Conservation (phyloP, 164 flowering plant species). For the Aristolochia fimbriata region DNA sequence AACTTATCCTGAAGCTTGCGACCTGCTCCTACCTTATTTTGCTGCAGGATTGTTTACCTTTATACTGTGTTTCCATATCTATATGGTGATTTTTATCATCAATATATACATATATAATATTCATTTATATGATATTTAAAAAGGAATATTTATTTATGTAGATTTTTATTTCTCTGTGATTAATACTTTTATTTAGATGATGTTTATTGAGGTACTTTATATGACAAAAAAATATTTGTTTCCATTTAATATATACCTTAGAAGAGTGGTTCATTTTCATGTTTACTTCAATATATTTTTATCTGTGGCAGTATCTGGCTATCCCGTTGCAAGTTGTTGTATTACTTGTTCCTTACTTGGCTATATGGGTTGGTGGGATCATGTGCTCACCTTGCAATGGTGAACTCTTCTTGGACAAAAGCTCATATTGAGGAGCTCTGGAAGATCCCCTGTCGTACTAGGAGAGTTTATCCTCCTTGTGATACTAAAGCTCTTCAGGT, state of each 20-base stretch:
- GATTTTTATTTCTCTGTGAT: neutral
- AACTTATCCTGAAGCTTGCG: too few species aligned
- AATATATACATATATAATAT: too few species aligned
- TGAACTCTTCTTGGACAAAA: slow-evolving; percentile 88
- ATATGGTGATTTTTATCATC: too few species aligned
- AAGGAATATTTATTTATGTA: neutral
- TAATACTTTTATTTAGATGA: neutral
- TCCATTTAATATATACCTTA: too few species aligned
- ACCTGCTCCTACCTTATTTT: too few species aligned
- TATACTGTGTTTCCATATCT: too few species aligned
- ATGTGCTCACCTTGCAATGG: slow-evolving; percentile 79
- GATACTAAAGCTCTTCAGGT: slow-evolving; percentile 96
- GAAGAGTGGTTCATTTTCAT: too few species aligned
- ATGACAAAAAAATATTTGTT: too few species aligned
- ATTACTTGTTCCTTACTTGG: slow-evolving; percentile 66
- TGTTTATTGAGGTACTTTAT: too few species aligned
- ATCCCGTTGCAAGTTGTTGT: slow-evolving; percentile 58
- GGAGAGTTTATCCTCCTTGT: slow-evolving; percentile 90
- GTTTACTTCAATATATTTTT: neutral
- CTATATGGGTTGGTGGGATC: slow-evolving; percentile 88
- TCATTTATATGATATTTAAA: too few species aligned
- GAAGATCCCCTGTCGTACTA: slow-evolving; percentile 51
- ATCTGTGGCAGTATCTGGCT: slow-evolving; percentile 48
- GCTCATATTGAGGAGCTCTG: slow-evolving; percentile 78
- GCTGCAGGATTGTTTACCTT: too few species aligned